Base-by-base conservation (phyloP, 179 eudicot species). In the Silene coronaria region DNA sequence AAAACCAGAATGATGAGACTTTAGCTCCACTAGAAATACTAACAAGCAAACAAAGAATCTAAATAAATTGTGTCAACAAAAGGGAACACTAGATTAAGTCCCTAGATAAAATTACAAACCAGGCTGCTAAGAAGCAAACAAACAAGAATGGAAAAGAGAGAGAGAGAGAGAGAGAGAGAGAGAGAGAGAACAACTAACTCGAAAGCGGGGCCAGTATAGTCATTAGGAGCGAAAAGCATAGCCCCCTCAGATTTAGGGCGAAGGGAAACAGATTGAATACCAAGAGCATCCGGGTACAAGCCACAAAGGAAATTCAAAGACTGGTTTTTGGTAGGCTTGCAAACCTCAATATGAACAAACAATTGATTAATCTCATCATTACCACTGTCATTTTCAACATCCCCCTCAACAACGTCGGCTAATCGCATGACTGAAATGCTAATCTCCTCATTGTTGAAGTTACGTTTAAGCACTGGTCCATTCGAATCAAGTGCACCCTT, bases 281-380 rank as follows among this genome's bases (percentile, higher is more conserved):
- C 97, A 74, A 92, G 55, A 9, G 97, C 97, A 84, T 94, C 98
- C 0, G 97, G 99, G 67, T 92, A 95, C 83, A 95, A 77, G 42
- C 97, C 97, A 61, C 97, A 95, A 27, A 95, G 92, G 53, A 95
- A 86, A 79, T 87, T 93, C 89, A 95, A 67, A 57, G 91, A 80
- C 17, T 87, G 78, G 10, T 78, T 76, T 76, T 82, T 82, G 22
- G 86, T 88, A 36, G 89, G 93, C 82, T 92, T 95, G 13, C 89
- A 80, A 36, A 95, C 82, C 78, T 88, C 95, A 68, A 91, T 86
- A 74, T 95, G 95, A 84, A 95, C 85, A 77, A 90, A 92, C 84
- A 92, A 83, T 77, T 92, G 99, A 78, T 90, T 95, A 76, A 89
- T 81, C 24, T 81, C 89, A 26, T 78, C 83, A 36, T 82, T 88